These are phyloP conservation scores for Auriculariales sp. DNA, from an alignment of 768 basidiomycete species.

Conservation along the genomic window DNA sequence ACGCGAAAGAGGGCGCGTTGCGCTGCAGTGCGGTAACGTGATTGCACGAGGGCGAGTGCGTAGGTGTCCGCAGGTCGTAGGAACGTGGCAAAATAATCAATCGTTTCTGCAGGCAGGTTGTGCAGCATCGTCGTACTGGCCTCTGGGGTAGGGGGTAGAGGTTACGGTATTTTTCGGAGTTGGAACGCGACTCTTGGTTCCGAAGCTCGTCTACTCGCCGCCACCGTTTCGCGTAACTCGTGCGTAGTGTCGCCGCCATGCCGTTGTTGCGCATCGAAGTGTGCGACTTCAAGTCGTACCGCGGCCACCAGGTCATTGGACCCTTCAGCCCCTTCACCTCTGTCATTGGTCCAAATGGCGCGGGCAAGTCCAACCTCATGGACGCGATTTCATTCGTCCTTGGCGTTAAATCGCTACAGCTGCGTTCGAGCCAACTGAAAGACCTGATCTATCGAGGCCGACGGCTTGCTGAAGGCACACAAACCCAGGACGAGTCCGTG, in stretches of 20 bases:
- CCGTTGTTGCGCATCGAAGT: conserved; percentile 78
- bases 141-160: neutral
- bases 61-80: neutral
- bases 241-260: conserved; percentile 29
- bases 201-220: neutral
- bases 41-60: neutral
- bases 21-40: neutral
- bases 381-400: conserved; percentile 99
- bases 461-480: conserved; percentile 37
- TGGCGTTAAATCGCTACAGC: conserved; percentile 85
- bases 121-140: neutral
- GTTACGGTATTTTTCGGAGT: neutral
- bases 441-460: conserved; percentile 94
- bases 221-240: neutral
- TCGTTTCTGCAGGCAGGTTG: neutral
- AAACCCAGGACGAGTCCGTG: conserved; percentile 25
- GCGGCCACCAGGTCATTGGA: conserved; percentile 75
- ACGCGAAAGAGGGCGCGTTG: neutral
- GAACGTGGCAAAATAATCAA: neutral
- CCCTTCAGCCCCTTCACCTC: conserved; percentile 91
- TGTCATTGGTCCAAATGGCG: conserved; percentile 96
- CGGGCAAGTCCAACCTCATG: conserved; percentile 98
- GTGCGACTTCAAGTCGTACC: conserved; percentile 95
- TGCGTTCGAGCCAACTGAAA: conserved; percentile 85
- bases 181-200: neutral